These are phyloP conservation scores for Podaxis carcinomalis DNA, from an alignment of 768 basidiomycete species.

Conservation along the genomic window DNA sequence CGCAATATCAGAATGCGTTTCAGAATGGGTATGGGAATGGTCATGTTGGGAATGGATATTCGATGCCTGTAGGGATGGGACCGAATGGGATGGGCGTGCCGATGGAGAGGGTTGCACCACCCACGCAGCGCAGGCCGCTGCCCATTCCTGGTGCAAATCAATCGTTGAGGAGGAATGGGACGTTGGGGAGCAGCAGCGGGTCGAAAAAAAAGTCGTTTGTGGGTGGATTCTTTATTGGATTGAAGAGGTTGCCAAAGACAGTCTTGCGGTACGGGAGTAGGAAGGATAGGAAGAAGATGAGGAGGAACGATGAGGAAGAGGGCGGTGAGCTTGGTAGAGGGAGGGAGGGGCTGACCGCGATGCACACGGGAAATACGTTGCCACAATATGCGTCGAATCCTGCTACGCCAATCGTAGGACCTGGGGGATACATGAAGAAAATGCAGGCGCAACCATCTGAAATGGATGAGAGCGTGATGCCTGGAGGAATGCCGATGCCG, in stretches of 20 bases:
- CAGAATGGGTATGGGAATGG: background rate
- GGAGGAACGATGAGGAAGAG: background rate
- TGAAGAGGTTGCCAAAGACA: slow-evolving; percentile 9
- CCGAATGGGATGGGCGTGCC: slow-evolving; percentile 1
- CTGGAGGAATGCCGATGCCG: background rate
- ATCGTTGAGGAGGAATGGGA: background rate
- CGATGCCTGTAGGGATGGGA: slow-evolving; percentile 10
- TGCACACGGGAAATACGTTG: background rate
- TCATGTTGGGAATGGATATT: background rate
- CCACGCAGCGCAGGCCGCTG: background rate
- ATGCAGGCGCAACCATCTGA: background rate
- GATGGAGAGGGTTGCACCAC: slow-evolving; percentile 6
- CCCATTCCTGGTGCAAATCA: slow-evolving; percentile 1
- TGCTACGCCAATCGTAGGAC: slow-evolving; percentile 1
- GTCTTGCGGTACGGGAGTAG: slow-evolving; percentile 7
- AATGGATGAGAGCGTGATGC: background rate
- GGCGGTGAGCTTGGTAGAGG: background rate
- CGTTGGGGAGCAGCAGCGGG: background rate
- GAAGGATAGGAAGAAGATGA: background rate
- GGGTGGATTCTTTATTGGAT: slow-evolving; percentile 2
- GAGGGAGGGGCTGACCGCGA: background rate
- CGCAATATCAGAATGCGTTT: background rate
- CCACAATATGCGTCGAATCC: slow-evolving; percentile 5
- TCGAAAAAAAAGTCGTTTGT: slow-evolving; percentile 7
- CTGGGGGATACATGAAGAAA: background rate